Percentiles rank a stretch among this genome's conserved stretches.
Evolutionary conservation across 2,329 filamentous ascomycete genomes (phyloP).

Genomic region (Curvularia hawaiiensis): DNA sequence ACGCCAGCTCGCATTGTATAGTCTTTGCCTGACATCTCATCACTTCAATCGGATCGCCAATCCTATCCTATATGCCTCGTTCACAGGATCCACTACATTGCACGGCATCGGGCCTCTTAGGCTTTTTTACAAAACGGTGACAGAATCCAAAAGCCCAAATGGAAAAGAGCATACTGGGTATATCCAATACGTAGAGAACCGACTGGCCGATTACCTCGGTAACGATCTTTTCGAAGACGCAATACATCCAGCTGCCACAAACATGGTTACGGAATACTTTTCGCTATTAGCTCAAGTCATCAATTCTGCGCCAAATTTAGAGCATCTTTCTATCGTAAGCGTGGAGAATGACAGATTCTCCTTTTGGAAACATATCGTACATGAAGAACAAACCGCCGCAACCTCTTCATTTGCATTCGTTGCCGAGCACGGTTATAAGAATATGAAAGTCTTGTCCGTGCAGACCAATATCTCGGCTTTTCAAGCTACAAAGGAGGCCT

Average conservation of each 20-base stretch:
- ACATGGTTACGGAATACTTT: slow-evolving; percentile 25
- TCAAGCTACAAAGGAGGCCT: not conserved
- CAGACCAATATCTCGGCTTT: slow-evolving; percentile 20
- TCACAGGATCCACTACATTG: slow-evolving; percentile 22
- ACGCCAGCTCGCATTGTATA: slow-evolving; percentile 23
- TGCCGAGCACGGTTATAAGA: slow-evolving; percentile 14
- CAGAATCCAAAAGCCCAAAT: not conserved
- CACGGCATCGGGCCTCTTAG: slow-evolving; percentile 20
- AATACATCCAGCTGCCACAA: not conserved
- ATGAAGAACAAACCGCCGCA: not conserved
- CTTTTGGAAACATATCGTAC: slow-evolving; percentile 29
- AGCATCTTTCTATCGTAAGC: slow-evolving; percentile 30
- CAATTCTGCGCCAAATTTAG: slow-evolving; percentile 23
- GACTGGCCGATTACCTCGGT: slow-evolving; percentile 28
- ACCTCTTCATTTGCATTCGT: not conserved
- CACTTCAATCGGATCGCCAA: slow-evolving; percentile 24
- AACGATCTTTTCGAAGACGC: slow-evolving; percentile 24
- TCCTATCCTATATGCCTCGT: slow-evolving; percentile 33
- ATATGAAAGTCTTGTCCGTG: slow-evolving; percentile 22
- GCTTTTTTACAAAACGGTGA: slow-evolving; percentile 26
- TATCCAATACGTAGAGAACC: slow-evolving; percentile 35
- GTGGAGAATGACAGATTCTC: slow-evolving; percentile 26
- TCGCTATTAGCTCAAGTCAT: slow-evolving; percentile 26
- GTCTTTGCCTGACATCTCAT: slow-evolving; percentile 27
- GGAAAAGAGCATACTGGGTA: not conserved